Evolutionary conservation across 768 basidiomycete species (phyloP), one percentile per base, ranked within the genome.

Genomic region (Mycena latifolia): DNA sequence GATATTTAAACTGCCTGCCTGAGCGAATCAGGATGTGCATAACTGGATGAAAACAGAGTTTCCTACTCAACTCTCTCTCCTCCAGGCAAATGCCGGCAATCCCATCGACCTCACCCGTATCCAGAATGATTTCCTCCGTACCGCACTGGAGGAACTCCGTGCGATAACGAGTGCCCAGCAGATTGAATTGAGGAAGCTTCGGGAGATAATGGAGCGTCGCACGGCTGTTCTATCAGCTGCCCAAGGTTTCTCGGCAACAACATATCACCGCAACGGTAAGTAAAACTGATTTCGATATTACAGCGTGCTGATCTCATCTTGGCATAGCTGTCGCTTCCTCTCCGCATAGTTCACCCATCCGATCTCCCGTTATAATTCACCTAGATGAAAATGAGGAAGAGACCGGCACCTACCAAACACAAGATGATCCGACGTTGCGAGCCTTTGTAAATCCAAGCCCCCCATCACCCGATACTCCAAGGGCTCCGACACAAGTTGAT

Each of bases 1-100:
- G 0, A 46, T 77, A 4, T 77, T 78, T 53, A 64, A 62, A n/a
- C 71, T 59, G 2, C 57, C 57, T 20, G 57, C 57, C 5, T 39
- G 50, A 1, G 17, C 15, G 4, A 20, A 51, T 12, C 28, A 2
- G 9, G 47, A 59, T 14, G 57, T 59, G 1, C 31, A 17, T 4
- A 59, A 48, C 17, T 59, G 57, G 57, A 59, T 59, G 57, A 37
- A 37, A 31, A 15, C 24, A 17, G 25, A 8, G 5, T 59, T 59
- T 25, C 57, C 57, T 1, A 28, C 14, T 6, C 24, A 59, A 17
- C 25, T 59, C 2, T 2, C 31, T 10, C 33, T 48, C 1, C 33
- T 59, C 2, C 7, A 50, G 18, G 47, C 46, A 17, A 35, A 18
- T 10, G 47, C 22, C 9, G 47, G 57, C 24, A 51, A n/a, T 22